These are phyloP conservation scores for Coemansia nantahalensis DNA, from an alignment of 192 early-diverging fungal genomes.

Conservation along the genomic window DNA sequence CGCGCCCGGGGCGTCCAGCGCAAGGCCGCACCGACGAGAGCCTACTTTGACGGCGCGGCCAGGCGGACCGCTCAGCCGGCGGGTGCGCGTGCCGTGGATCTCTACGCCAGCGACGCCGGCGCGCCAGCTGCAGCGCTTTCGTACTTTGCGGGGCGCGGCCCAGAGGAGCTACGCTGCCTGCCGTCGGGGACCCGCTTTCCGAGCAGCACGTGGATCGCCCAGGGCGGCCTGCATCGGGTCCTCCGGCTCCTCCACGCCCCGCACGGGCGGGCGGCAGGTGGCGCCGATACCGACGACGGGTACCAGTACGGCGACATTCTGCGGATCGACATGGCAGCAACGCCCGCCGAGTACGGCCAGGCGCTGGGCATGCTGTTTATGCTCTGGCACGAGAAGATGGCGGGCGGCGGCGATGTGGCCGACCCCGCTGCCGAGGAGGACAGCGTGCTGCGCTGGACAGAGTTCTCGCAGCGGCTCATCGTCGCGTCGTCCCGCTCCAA, in stretches of 20 bases:
- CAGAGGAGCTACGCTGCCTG: slow-evolving; percentile 1
- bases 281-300: no score
- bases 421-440: background rate
- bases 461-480: slow-evolving; percentile 32
- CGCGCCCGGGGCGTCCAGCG: slow-evolving; percentile 5
- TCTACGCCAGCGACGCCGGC: background rate
- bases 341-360: slow-evolving; percentile 33
- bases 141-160: no score
- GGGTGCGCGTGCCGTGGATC: background rate
- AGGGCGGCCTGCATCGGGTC: slow-evolving; percentile 30
- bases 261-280: background rate
- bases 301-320: slow-evolving; percentile 33
- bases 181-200: slow-evolving; percentile 33
- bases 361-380: slow-evolving; percentile 34
- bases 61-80: background rate
- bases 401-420: background rate
- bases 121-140: background rate
- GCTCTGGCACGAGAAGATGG: slow-evolving; percentile 26
- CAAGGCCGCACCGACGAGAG: slow-evolving; percentile 16
- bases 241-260: slow-evolving; percentile 11
- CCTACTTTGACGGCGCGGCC: background rate
- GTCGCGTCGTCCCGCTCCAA: slow-evolving; percentile 2
- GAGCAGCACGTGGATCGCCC: slow-evolving; percentile 35
- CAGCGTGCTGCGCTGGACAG: slow-evolving; percentile 37
- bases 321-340: slow-evolving; percentile 22